Percentiles rank a stretch among this genome's conserved stretches.
These are phyloP conservation scores for Penicillium crystallinum DNA, from an alignment of 495 filamentous ascomycete genomes.

Conservation along the genomic window DNA sequence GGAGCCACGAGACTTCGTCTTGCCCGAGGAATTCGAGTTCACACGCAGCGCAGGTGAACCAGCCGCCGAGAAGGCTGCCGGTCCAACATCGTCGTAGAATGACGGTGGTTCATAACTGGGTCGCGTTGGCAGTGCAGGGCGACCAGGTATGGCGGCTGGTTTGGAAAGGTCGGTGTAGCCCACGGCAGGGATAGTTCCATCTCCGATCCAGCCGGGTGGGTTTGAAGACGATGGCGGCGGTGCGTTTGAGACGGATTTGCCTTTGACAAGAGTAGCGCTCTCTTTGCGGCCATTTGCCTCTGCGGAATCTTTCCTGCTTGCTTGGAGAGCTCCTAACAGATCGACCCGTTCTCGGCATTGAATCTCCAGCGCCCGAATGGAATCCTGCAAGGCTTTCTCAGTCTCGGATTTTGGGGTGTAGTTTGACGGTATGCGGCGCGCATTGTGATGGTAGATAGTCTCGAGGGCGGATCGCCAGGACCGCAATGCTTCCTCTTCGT, in stretches of 20 bases:
- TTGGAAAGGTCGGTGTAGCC: constrained; percentile 72
- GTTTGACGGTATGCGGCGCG: constrained; percentile 62
- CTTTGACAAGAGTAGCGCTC: constrained; percentile 15
- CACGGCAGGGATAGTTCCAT: constrained; percentile 74
- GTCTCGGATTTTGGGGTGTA: constrained; percentile 77
- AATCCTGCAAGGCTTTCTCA: constrained; percentile 76
- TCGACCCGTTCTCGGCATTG: constrained; percentile 94
- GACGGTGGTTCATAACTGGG: constrained; percentile 45
- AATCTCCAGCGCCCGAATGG: constrained; percentile 73
- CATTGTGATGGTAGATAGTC: constrained; percentile 84
- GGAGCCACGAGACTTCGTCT: constrained; percentile 55
- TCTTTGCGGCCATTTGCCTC: constrained; percentile 25
- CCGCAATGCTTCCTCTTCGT: constrained; percentile 85
- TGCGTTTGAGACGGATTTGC: constrained; percentile 6
- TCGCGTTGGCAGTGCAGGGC: constrained; percentile 46
- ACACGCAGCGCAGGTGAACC: constrained; percentile 32
- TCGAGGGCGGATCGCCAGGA: constrained; percentile 90
- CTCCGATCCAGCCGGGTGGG: constrained; percentile 62
- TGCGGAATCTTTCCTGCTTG: constrained; percentile 63
- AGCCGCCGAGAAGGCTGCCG: constrained; percentile 6
- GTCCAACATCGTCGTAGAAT: constrained; percentile 12
- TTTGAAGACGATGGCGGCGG: constrained; percentile 15
- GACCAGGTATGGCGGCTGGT: constrained; percentile 59
- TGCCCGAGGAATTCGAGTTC: constrained; percentile 38
- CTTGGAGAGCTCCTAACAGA: constrained; percentile 72